These are phyloP conservation scores for Colletotrichum limetticola DNA, from an alignment of 2,329 filamentous ascomycete species.

Conservation along the genomic window DNA sequence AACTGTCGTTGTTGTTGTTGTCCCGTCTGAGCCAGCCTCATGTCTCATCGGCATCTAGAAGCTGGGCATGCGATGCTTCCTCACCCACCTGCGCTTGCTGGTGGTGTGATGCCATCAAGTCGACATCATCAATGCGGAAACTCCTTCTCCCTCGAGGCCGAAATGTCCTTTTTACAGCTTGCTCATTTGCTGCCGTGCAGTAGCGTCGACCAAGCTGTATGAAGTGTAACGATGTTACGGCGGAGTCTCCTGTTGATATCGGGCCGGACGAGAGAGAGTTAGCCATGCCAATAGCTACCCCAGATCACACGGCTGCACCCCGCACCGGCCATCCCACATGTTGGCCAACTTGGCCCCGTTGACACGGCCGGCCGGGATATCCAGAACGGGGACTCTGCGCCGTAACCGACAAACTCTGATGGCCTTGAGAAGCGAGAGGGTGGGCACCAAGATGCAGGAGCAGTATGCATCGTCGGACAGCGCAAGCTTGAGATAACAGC, in stretches of 20 bases:
- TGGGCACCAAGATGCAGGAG: slow-evolving; percentile 23
- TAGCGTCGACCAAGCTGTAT: slow-evolving; percentile 11
- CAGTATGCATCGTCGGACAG: slow-evolving; percentile 12
- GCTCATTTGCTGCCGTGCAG: slow-evolving; percentile 14
- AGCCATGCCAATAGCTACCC: slow-evolving; percentile 28
- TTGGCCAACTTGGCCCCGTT: slow-evolving; percentile 9
- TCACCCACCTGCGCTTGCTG: background rate
- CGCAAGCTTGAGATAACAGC: slow-evolving; percentile 12
- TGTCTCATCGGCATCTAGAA: background rate
- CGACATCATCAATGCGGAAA: slow-evolving; percentile 8
- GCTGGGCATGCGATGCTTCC: background rate
- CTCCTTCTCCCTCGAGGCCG: background rate
- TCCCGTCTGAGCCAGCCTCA: background rate
- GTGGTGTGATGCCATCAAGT: background rate
- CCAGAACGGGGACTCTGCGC: slow-evolving; percentile 27
- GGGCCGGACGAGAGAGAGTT: slow-evolving; percentile 19
- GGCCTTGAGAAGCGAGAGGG: background rate
- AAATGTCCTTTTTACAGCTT: background rate
- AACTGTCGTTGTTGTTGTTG: no score
- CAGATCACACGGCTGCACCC: slow-evolving; percentile 35
- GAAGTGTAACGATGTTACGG: slow-evolving; percentile 21
- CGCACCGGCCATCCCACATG: slow-evolving; percentile 21
- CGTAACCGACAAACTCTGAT: slow-evolving; percentile 34
- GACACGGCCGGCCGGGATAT: slow-evolving; percentile 17
- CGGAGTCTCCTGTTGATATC: slow-evolving; percentile 36